Base-by-base conservation (phyloP, 2,329 filamentous ascomycete genomes). In the Cladosporium sp. region DNA sequence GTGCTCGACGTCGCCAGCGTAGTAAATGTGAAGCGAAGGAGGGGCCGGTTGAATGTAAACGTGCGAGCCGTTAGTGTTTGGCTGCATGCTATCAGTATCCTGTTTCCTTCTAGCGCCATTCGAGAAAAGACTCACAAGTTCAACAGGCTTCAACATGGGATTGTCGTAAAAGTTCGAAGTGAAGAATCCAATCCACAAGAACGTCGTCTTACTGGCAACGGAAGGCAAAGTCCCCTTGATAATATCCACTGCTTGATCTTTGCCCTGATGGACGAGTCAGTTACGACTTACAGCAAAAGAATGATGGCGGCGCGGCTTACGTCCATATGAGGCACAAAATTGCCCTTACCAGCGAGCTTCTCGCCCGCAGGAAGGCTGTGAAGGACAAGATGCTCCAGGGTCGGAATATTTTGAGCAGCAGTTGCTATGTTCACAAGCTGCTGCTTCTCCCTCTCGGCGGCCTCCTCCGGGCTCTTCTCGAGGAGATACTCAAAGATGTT, bases 401-500 rank as follows among this genome's bases (percentile, higher is more conserved):
- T 42, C 10, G 45, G 11, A 18, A 41, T 48, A 5, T 52, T 40
- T 3, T 37, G 37, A 4, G 55, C 59, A n/a, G 58, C 58, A 22
- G 44, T 40, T 9, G 58, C 56, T 7, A 60, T 55, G 34, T 51
- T 56, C 31, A 57, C 31, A 3, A 55, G 49, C 40, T 58, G 59
- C 16, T 55, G 31, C 4, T 34, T 40, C 38, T 61, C 59, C 18
- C 44, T 38, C 28, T 52, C 18, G 13, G 52, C 55, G 16, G 54
- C 53, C 22, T 52, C 46, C n/a, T 54, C 51, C 31, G 43, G 46
- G 9, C 43, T 54, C 11, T 45, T 42, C 6, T 54, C 44, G 31
- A 44, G 37, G n/a, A 60, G 34, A 16, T 56, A 53, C 40, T 58
- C 56, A 41, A 53, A 61, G 34, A 52, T 58, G 50, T 61, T 56